Base-by-base conservation (phyloP, 139 green algal species). In the Micractinium sp. region DNA sequence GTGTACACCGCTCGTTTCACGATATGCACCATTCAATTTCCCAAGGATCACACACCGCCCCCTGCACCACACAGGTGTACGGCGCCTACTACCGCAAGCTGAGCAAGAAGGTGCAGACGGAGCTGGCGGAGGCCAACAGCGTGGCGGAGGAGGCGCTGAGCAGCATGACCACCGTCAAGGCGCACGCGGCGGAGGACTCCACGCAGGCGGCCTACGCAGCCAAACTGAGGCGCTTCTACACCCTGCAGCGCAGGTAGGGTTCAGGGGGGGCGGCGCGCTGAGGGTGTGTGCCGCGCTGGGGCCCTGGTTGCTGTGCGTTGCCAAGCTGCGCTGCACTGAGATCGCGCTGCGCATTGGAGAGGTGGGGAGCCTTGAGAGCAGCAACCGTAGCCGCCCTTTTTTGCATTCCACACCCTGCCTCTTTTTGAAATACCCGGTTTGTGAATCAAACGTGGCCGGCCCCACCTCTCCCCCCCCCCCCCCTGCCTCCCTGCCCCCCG, bases 121-220 rank as follows among this genome's bases (percentile, higher is more conserved):
- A 94, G 83, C 92, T 98, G 90, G 96, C 96, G 0, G 92, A 94
- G 20, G 96, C 96, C 35, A 98, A 98, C 87, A 90, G 74, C 39
- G 93, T 96, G 39, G 96, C 96, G 1, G 95, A 98, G 53, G 95
- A 97, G 90, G 85, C 85, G 22, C 78, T 93, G 39, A 86, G 75
- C 67, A 92, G 87, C 36, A 96, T 97, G 94, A 87, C 94, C 0
- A 98, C 96, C 38, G 95, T 98, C 31, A 95, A 95, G 86, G 92
- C 96, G 14, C 94, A 97, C 83, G 96, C 94, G 15, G 94, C 94
- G 7, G 94, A 95, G 85, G 92, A 92, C 74, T 93, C 86, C 14
- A 91, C 95, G 15, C 73, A 91, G 61, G 90, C 90, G 0, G 90
- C 93, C 9, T 98, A 98, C 89, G 87, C 74, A 0, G 80, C 33